Conservation (phyloP, 345 rosid genomes). For the Dipteronia dyeriana region DNA sequence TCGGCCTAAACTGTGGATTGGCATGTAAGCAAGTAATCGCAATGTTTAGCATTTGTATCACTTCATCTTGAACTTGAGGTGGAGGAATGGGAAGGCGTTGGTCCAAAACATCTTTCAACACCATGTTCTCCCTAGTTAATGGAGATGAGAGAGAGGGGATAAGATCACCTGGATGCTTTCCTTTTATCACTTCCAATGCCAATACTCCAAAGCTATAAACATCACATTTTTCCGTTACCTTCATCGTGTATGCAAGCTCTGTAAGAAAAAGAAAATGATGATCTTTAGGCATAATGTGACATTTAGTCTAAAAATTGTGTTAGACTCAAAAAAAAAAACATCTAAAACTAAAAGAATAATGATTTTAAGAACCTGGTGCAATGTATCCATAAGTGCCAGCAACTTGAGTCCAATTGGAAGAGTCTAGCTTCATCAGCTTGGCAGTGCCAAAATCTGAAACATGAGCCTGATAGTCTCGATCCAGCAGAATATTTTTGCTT, state of each 20-base stretch:
- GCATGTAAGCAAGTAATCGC: constrained; percentile 31
- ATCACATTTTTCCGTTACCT: constrained; percentile 29
- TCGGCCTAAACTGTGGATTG: constrained; percentile 44
- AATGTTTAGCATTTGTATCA: constrained; percentile 21
- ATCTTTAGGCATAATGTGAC: too few species aligned
- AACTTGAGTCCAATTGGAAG: constrained; percentile 27
- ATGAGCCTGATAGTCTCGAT: constrained; percentile 26
- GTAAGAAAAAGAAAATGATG: background rate
- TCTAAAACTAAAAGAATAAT: too few species aligned
- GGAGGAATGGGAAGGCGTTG: constrained; percentile 29
- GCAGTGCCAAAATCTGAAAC: constrained; percentile 37
- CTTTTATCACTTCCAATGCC: constrained; percentile 29
- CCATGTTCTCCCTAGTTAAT: background rate
- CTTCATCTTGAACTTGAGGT: constrained; percentile 23
- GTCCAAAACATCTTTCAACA: constrained; percentile 23
- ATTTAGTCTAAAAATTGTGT: too few species aligned
- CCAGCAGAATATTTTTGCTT: constrained; percentile 34
- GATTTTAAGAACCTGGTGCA: constrained; percentile 26
- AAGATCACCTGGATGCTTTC: constrained; percentile 28
- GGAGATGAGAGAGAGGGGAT: constrained; percentile 7
- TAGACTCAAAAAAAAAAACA: too few species aligned
- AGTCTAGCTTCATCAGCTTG: constrained; percentile 30
- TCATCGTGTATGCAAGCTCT: constrained; percentile 40
- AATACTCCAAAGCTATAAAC: constrained; percentile 36
- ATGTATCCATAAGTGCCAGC: constrained; percentile 35